Base-by-base conservation (phyloP, 2,329 filamentous ascomycete genomes). In the Fusarium pseudocircinatum region DNA sequence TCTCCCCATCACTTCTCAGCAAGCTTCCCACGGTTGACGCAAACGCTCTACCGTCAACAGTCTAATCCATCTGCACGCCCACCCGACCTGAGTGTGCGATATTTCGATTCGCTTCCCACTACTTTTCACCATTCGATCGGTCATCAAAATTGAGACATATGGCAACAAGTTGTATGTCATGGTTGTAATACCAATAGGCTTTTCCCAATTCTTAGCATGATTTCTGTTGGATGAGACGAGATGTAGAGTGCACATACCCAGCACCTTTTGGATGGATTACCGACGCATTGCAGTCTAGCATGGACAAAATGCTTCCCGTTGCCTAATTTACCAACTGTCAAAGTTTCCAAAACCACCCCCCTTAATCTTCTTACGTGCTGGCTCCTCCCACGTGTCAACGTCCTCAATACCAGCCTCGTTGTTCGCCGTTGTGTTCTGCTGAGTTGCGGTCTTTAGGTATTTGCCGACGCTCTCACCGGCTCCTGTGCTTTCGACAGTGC, bases 321-420 rank as follows among this genome's bases (percentile, higher is more conserved):
- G 46, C 57, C 54, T 34, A 36, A 24, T 60, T 63, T 85, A 98
- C 96, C 96, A 99, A 42, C 85, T 89, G 83, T 97, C 95, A 81
- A 99, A 99, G 82, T 98, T 97, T 6, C 96, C 95, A 86, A 98
- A 99, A 0, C 94, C 95, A 18, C 90, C 89, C 2, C 79, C 81
- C 80, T 93, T 96, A 5, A 86, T 83, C 84, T 97, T 98, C 84
- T 98, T 98, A 82, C 90, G 91, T 8, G 87, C 89, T 24, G 93
- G 94, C 76, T 94, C 91, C 61, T 90, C 90, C 81, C 90, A 92
- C 42, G 88, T 85, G 66, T 92, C 91, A 26, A 91, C 87, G 47
- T 89, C 91, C 47, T 91, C 83, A 64, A 91, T 86, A 74, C 92
- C 83, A 68, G 90, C 87, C 75, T 91, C 89, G 66, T 91, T 89